A percentile compares a stretch with the other conserved stretches of the same genome.
These are phyloP conservation scores for Metschnikowia amazonensis DNA, from an alignment of 805 yeast genomes.

Conservation along the genomic window DNA sequence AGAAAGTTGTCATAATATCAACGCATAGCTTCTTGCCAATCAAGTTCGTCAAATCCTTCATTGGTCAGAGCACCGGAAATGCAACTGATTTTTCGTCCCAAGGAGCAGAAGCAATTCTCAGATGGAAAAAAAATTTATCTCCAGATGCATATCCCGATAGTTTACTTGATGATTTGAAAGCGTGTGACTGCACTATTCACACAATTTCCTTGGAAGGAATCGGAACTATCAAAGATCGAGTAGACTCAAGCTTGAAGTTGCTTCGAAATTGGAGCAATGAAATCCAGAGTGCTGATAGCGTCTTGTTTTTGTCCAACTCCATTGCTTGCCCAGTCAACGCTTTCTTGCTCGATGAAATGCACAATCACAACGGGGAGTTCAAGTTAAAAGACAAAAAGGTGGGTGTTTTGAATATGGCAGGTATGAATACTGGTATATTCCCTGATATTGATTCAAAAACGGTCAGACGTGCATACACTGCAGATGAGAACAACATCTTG, in stretches of 20 bases:
- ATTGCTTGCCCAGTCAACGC: constrained; percentile 34
- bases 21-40: constrained; percentile 41
- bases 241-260: constrained; percentile 22
- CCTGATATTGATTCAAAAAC: constrained; percentile 31
- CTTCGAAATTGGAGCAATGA: constrained; percentile 32
- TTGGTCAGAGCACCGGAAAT: constrained; percentile 38
- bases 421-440: constrained; percentile 31
- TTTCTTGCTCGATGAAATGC: constrained; percentile 23
- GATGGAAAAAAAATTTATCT: neutral
- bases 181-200: constrained; percentile 24
- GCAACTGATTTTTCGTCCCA: constrained; percentile 16
- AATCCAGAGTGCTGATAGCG: constrained; percentile 29
- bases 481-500: constrained; percentile 34
- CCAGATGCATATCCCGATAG: neutral
- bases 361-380: constrained; percentile 9
- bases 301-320: constrained; percentile 33
- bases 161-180: neutral
- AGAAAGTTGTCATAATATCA: constrained; percentile 30
- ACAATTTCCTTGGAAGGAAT: constrained; percentile 41
- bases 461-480: constrained; percentile 36
- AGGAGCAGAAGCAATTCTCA: neutral
- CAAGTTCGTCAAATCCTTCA: constrained; percentile 33
- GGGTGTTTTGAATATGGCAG: constrained; percentile 37
- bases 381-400: constrained; percentile 19
- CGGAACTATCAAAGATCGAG: constrained; percentile 32